Evolutionary conservation across 768 basidiomycete genomes (phyloP).

Genomic region (Suillus weaverae): DNA sequence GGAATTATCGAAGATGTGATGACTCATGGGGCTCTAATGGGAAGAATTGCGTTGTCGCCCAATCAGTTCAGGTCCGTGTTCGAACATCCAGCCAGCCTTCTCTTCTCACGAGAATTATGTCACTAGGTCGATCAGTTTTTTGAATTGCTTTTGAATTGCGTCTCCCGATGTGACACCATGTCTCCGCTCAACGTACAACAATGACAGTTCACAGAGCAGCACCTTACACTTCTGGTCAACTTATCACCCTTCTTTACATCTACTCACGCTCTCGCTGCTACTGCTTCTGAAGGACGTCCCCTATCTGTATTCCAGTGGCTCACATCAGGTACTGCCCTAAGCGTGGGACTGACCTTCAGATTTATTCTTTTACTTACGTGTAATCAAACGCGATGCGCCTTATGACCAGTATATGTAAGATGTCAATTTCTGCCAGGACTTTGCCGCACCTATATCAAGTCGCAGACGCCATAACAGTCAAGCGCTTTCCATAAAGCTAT

Average conservation of each 20-base stretch:
- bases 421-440: background rate
- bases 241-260: background rate
- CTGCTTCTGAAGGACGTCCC: background rate
- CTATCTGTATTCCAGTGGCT: background rate
- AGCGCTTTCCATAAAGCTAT: background rate
- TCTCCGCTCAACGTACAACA: constrained; percentile 55
- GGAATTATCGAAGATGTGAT: constrained; percentile 58
- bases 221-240: background rate
- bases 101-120: constrained; percentile 5
- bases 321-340: background rate
- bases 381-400: background rate
- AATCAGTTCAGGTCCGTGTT: constrained; percentile 58
- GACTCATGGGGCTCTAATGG: constrained; percentile 70
- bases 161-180: constrained; percentile 55
- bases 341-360: no score
- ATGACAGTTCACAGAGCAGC: constrained; percentile 2
- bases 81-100: background rate
- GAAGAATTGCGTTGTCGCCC: constrained; percentile 75
- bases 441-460: background rate
- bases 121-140: constrained; percentile 65
- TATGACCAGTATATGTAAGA: background rate
- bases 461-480: background rate
- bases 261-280: background rate
- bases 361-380: background rate
- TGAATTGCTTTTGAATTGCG: constrained; percentile 58